Evolutionary conservation across 2,329 filamentous ascomycete genomes (phyloP), one percentile per base, ranked within the genome.

Genomic region (Diaporthe ampelina): DNA sequence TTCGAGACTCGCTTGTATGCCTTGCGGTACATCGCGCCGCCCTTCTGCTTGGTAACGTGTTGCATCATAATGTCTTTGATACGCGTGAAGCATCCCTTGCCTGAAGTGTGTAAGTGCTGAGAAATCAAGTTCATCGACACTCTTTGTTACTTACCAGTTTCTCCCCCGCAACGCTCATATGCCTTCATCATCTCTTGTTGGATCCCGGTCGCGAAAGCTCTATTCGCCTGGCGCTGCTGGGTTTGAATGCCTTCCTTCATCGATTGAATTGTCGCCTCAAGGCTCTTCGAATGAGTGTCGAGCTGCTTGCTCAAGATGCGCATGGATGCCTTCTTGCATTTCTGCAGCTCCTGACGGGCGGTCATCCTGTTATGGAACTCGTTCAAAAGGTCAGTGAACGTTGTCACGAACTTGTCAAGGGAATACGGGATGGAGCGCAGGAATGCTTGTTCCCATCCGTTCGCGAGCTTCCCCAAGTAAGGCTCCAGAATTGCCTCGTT

Each of bases 401-500:
- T 6, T 1, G 1, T 2, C 17, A 21, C 19, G 9, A 75, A 24
- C 1, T 40, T 24, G 50, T 70, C 63, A 2, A 75, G 50, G 1
- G n/a, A 15, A 0, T 1, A 6, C 0, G 74, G 74, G 4, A 75
- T 65, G 9, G 19, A 50, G n/a, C 32, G 29, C 11, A 32, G 32
- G 10, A 75, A 75, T 1, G 45, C 13, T 1, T 32, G 29, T 19
- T 75, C 74, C 74, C 74, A 75, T 3, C 17, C 3, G 52, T 21
- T 50, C 4, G 32, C 21, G 24, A 75, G 40, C 35, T 69, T 67
- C 10, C 15, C 4, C 29, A 73, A 48, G 50, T 71, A 75, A 32
- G 71, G 71, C 40, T 74, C 58, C 19, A 75, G 21, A 5, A 74
- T 56, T n/a, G 70, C 74, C 4, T 63, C 58, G 37, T 75, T 75